A percentile compares a stretch with the other conserved stretches of the same genome.
Evolutionary conservation across 2,329 filamentous ascomycete genomes (phyloP).

Genomic region (Colletotrichum destructivum): DNA sequence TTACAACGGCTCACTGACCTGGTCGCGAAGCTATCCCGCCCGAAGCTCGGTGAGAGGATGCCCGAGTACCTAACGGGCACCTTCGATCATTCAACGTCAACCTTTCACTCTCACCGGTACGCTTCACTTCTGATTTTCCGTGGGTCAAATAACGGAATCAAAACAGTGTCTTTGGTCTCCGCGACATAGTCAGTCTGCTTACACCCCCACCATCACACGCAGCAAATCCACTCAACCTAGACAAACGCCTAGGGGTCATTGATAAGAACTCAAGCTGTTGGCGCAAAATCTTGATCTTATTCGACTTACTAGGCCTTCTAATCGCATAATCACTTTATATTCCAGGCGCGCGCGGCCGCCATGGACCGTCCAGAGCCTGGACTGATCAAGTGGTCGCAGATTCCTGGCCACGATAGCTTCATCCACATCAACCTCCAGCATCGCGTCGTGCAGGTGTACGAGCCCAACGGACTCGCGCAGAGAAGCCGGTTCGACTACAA

Average conservation of each 20-base stretch:
- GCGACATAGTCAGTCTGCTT: neutral
- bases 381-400: conserved; percentile 77
- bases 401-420: conserved; percentile 71
- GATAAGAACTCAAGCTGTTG: neutral
- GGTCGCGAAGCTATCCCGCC: conserved; percentile 25
- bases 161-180: neutral
- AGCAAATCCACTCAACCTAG: neutral
- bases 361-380: conserved; percentile 75
- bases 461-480: conserved; percentile 72
- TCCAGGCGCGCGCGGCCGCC: conserved; percentile 43
- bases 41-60: conserved; percentile 25
- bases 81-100: neutral
- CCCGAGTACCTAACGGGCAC: neutral
- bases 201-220: neutral
- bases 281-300: neutral
- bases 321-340: conserved; percentile 16
- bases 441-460: conserved; percentile 74
- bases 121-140: too few species aligned
- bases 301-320: neutral
- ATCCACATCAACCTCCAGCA: conserved; percentile 77
- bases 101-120: neutral
- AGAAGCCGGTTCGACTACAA: conserved; percentile 71
- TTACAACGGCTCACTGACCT: conserved; percentile 34
- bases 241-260: neutral
- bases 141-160: too few species aligned